These are phyloP conservation scores for Curvularia hawaiiensis DNA, from an alignment of 2,329 filamentous ascomycete genomes.

Conservation along the genomic window DNA sequence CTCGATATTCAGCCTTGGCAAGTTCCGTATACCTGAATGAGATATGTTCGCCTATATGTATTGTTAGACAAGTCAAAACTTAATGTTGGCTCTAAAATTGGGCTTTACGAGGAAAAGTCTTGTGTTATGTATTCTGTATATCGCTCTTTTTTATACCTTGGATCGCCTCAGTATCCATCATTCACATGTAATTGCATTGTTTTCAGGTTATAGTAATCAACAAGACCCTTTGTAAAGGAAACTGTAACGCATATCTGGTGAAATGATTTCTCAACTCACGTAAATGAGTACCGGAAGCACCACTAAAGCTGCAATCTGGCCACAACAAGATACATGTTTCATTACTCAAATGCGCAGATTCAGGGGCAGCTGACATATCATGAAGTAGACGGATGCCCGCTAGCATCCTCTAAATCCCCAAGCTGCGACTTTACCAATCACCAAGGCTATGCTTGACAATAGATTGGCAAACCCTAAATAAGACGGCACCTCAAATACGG, in stretches of 20 bases:
- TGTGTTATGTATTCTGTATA: not conserved
- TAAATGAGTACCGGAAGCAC: not conserved
- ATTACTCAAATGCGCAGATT: not conserved
- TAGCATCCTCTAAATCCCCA: not conserved
- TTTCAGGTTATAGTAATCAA: not conserved
- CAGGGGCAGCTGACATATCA: not conserved
- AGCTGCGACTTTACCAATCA: not conserved
- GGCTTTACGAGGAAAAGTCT: not conserved
- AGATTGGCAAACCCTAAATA: not conserved
- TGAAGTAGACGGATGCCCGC: not conserved
- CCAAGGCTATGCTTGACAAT: not conserved
- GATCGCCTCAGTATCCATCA: too few species aligned
- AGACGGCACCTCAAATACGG: not conserved
- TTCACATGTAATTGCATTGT: not conserved
- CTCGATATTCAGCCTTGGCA: slow-evolving; percentile 24
- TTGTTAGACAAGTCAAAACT: too few species aligned
- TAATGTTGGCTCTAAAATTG: not conserved
- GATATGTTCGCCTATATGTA: not conserved
- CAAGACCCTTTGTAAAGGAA: not conserved
- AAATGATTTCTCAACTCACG: not conserved
- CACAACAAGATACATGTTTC: not conserved
- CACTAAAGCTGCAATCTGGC: not conserved
- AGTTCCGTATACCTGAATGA: slow-evolving; percentile 7
- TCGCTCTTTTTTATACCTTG: not conserved
- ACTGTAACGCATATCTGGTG: not conserved